A percentile compares a stretch with the other conserved stretches of the same genome.
Evolutionary conservation across 176 grass and related monocot species (phyloP).

Genomic region (Neostapfia colusana): DNA sequence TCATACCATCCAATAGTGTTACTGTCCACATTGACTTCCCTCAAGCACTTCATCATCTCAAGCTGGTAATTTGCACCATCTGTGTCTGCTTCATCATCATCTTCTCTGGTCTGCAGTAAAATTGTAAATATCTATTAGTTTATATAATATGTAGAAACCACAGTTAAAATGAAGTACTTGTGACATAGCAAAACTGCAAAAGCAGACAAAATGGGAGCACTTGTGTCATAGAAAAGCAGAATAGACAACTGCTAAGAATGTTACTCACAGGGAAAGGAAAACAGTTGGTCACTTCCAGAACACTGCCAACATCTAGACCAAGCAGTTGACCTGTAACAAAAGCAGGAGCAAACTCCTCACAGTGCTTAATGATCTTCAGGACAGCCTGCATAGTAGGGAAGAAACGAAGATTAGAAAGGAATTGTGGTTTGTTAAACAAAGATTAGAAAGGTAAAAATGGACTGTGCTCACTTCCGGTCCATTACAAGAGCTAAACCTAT

Average conservation of each 20-base stretch:
- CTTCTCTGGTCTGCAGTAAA: constrained; percentile 75
- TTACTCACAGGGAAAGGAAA: constrained; percentile 91
- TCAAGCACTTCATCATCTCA: constrained; percentile 99
- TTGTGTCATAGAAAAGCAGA: not conserved
- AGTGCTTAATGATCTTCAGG: constrained; percentile 96
- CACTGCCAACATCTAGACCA: constrained; percentile 97
- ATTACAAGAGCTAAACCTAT: not conserved
- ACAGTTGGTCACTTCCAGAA: constrained; percentile 98
- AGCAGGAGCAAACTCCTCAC: constrained; percentile 92
- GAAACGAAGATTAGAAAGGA: constrained; percentile 18
- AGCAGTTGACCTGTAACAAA: constrained; percentile 96
- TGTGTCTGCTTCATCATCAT: constrained; percentile 90
- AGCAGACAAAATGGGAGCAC: constrained; percentile 12
- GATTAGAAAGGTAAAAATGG: not conserved
- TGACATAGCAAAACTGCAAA: not conserved
- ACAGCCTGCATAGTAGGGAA: constrained; percentile 54
- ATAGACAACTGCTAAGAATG: constrained; percentile 3
- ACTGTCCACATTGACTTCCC: constrained; percentile 97
- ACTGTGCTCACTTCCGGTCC: not conserved
- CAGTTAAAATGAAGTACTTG: constrained; percentile 12
- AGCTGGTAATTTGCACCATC: constrained; percentile 99
- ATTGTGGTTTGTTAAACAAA: not conserved
- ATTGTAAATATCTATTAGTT: constrained; percentile 3
- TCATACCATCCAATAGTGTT: constrained; percentile 96
- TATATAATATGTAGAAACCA: constrained; percentile 15